Evolutionary conservation across 331 rosid species (phyloP), one percentile per base, ranked within the genome.

Genomic region (Prunus yedoensis): DNA sequence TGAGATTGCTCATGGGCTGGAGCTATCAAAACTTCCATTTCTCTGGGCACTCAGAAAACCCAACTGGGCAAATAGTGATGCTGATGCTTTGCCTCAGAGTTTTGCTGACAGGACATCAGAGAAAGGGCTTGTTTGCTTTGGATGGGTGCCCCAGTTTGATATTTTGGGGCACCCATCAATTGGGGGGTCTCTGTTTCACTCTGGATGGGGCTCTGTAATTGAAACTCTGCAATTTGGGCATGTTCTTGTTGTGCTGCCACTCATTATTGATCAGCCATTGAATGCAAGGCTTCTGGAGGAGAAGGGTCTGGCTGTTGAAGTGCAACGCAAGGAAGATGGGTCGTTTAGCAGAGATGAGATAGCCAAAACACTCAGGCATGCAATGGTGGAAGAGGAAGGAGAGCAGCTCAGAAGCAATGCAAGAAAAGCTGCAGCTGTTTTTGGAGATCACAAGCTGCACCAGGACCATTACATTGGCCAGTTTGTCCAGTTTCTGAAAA

Each of bases 201-300:
- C 73, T 17, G 81, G 84, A 0, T 84, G 85, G 87, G 83, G 84
- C 1, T 82, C 91, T 30, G 58, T 56, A 5, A 77, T 84, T 71
- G 91, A 87, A 41, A 57, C 65, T 14, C 64, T 84, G 51, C 80
- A 80, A 28, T 80, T 82, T 66, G 91, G 77, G 17, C 81, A 68
- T 61, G 49, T 43, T 10, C 85, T 80, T 23, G 71, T 82, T 68
- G 75, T 68, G 13, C 66, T 82, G 6, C 85, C 87, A 57, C 27
- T 87, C 2, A 35, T 57, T 0, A 0, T 56, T 11, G 87, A 84
- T 74, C 85, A 87, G 65, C 83, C 80, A 50, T 17, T 84, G n/a
- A 75, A 68, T 80, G 85, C 87, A 61, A 87, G 84, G 79, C 18
- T 82, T 59, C 43, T 84, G 73, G 89, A 68, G 70, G 84, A 78